A percentile compares a stretch with the other conserved stretches of the same genome.
Evolutionary conservation across 805 yeast genomes (phyloP).

Genomic region (Saccharomycopsis oosterbeekiorum): DNA sequence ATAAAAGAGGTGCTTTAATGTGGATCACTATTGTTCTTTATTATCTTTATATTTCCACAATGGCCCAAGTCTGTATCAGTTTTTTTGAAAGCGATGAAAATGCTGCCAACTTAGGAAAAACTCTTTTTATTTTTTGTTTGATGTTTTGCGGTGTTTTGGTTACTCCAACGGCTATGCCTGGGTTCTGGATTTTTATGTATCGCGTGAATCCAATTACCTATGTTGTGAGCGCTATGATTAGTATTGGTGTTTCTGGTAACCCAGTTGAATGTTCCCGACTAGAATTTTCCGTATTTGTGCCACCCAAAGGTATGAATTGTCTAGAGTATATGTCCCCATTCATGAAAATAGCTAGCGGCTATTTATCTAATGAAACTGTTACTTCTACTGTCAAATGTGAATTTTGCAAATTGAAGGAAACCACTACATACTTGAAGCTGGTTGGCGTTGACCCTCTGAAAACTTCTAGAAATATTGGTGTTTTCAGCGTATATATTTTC

Average conservation of each 20-base stretch:
- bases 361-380: constrained; percentile 27
- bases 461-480: constrained; percentile 52
- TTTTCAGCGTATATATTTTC: constrained; percentile 39
- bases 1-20: constrained; percentile 49
- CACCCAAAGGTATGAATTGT: constrained; percentile 51
- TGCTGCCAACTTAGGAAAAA: constrained; percentile 51
- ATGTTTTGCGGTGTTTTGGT: constrained; percentile 74
- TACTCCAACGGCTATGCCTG: constrained; percentile 44
- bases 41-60: constrained; percentile 45
- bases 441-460: constrained; percentile 26
- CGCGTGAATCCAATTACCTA: constrained; percentile 64
- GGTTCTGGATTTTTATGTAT: constrained; percentile 80
- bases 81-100: constrained; percentile 49
- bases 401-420: constrained; percentile 47
- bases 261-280: constrained; percentile 35
- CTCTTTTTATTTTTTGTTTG: constrained; percentile 52
- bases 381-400: constrained; percentile 43
- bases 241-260: constrained; percentile 45
- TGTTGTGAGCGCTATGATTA: constrained; percentile 44
- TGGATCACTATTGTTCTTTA: constrained; percentile 38
- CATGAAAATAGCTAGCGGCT: constrained; percentile 32
- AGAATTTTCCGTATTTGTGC: constrained; percentile 41
- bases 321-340: constrained; percentile 37
- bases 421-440: constrained; percentile 47
- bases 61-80: constrained; percentile 51